Evolutionary conservation across 2,329 filamentous ascomycete genomes (phyloP).

Genomic region (Diaporthe helianthi): DNA sequence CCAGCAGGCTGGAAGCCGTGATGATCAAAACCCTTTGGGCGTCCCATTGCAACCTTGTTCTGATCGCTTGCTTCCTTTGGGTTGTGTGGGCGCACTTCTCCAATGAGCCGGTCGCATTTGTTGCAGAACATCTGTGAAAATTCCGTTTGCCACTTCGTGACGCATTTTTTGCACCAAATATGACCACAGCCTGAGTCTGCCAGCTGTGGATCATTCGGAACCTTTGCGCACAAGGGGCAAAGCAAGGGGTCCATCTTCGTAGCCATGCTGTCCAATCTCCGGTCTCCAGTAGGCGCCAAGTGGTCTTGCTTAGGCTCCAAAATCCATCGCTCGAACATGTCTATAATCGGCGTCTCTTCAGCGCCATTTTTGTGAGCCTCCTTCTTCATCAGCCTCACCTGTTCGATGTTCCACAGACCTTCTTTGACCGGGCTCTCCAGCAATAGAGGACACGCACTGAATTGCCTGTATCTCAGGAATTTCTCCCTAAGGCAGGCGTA

Average conservation of each 20-base stretch:
- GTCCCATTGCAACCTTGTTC: not conserved
- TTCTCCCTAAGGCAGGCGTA: not conserved
- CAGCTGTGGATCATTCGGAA: not conserved
- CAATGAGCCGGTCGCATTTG: not conserved
- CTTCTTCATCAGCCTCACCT: not conserved
- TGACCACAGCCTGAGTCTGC: not conserved
- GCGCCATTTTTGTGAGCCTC: not conserved
- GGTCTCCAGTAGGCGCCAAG: not conserved
- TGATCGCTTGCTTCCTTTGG: not conserved
- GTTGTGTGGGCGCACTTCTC: not conserved
- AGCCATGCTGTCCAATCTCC: accelerated
- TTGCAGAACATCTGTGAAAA: not conserved
- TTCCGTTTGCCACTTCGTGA: not conserved
- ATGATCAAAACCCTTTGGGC: not conserved
- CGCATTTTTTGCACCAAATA: not conserved
- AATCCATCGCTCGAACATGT: not conserved
- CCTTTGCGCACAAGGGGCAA: not conserved
- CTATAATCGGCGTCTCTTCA: not conserved
- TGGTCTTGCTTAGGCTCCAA: not conserved
- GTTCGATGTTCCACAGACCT: not conserved
- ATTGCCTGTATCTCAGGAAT: not conserved
- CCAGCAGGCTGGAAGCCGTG: not conserved
- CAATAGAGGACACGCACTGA: not conserved
- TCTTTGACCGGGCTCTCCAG: not conserved
- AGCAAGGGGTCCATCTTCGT: not conserved